These are phyloP conservation scores for Bodo saltans DNA, from an alignment of 78 protist genomes.

Conservation along the genomic window DNA sequence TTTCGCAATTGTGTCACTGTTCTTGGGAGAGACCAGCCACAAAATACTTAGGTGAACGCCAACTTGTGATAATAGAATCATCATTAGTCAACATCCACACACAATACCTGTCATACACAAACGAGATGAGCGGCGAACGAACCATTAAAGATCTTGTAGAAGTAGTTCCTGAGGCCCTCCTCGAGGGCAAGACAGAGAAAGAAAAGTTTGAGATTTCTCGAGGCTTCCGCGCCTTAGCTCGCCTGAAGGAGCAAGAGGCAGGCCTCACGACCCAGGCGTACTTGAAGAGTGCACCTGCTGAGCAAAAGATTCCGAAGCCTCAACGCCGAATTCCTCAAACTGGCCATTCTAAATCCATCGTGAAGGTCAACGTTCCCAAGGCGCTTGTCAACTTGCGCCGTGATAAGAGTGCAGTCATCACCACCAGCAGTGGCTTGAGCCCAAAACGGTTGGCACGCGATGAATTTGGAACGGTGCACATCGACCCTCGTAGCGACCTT, in stretches of 20 bases:
- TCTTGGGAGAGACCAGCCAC: too few relatives aligned
- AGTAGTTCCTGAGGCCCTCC: conserved; percentile 9
- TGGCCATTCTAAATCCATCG: neutral
- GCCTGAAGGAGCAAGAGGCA: conserved; percentile 20
- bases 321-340: neutral
- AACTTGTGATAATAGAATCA: too few relatives aligned
- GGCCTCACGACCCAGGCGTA: neutral
- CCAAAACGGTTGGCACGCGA: neutral
- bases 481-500: neutral
- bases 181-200: neutral
- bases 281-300: conserved; percentile 4
- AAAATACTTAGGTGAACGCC: too few relatives aligned
- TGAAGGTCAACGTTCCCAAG: neutral
- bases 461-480: neutral
- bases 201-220: neutral
- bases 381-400: neutral
- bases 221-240: conserved; percentile 15
- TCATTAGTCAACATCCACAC: too few relatives aligned
- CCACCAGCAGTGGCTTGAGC: neutral
- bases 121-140: neutral
- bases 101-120: too few relatives aligned
- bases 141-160: neutral
- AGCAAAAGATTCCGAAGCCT: neutral
- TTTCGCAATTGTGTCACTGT: too few relatives aligned
- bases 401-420: neutral